Evolutionary conservation across 495 filamentous ascomycete genomes (phyloP).

Genomic region (Aspergillus bertholletiae): DNA sequence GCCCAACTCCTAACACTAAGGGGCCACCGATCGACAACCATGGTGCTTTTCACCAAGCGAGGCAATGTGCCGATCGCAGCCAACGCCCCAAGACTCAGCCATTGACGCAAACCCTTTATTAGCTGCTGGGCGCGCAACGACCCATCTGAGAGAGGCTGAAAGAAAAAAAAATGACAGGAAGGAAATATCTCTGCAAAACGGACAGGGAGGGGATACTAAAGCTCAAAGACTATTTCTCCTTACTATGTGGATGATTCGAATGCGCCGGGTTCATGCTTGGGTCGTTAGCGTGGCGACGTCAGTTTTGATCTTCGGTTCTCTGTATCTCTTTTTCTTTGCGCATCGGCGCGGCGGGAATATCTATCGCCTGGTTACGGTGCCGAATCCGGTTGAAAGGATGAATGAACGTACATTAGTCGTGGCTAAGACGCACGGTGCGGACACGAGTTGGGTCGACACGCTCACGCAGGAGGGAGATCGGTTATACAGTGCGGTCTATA

Average conservation of each 20-base stretch:
- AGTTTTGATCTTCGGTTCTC: neutral
- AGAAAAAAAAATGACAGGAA: neutral
- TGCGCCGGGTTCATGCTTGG: neutral
- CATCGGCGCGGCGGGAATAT: neutral
- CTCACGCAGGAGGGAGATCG: neutral
- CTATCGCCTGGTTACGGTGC: neutral
- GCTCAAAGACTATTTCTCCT: neutral
- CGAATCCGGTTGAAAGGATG: neutral
- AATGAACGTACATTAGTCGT: constrained; percentile 16
- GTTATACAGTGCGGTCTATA: constrained; percentile 20
- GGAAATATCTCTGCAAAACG: neutral
- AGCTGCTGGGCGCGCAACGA: neutral
- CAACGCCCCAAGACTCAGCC: neutral
- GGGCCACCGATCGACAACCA: neutral
- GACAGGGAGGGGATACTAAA: neutral
- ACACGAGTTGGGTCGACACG: constrained; percentile 27
- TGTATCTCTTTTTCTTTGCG: neutral
- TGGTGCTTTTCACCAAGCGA: neutral
- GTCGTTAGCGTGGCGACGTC: neutral
- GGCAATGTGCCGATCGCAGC: neutral
- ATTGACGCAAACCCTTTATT: neutral
- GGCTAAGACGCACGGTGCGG: constrained; percentile 19
- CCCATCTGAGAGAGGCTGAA: neutral
- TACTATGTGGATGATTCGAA: neutral
- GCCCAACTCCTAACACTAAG: neutral